Percentiles rank a stretch among this genome's conserved stretches.
phyloP scores from a whole-genome alignment of 768 basidiomycete genomes.

The Scleroderma bovista region DNA sequence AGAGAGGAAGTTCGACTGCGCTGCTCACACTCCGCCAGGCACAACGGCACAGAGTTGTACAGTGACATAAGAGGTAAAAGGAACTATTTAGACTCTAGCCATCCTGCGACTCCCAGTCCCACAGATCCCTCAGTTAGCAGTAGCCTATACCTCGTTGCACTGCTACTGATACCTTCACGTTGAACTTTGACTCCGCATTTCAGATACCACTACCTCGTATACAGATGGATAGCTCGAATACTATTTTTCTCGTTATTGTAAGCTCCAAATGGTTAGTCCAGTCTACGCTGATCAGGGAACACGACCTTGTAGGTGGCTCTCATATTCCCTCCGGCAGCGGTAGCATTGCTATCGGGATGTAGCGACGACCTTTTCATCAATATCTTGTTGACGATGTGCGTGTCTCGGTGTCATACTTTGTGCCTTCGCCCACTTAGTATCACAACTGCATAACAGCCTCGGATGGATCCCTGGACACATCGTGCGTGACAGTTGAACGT shows the following conservation, averaged over 20 bases:
- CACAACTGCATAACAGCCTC: constrained; percentile 36
- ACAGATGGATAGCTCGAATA: neutral
- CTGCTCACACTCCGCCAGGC: no score
- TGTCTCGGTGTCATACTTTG: neutral
- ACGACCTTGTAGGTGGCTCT: constrained; percentile 52
- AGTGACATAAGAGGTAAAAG: no score
- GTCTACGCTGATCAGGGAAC: neutral
- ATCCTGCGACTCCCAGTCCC: no score
- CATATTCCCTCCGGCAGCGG: constrained; percentile 76
- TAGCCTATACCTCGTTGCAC: no score
- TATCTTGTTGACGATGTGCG: constrained; percentile 71
- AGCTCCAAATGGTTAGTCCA: constrained; percentile 1
- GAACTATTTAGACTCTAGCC: no score
- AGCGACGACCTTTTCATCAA: constrained; percentile 80
- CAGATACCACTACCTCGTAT: no score
- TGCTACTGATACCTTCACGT: no score
- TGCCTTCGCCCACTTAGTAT: neutral
- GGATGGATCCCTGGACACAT: constrained; percentile 67
- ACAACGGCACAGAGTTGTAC: no score
- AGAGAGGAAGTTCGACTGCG: no score
- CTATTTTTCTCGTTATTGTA: neutral
- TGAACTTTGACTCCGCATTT: no score
- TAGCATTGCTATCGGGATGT: constrained; percentile 70
- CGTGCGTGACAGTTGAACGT: constrained; percentile 22
- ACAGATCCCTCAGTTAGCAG: no score